These are phyloP conservation scores for Nakaseomyces nivariensis DNA, from an alignment of 1,139 yeast species.

Conservation along the genomic window DNA sequence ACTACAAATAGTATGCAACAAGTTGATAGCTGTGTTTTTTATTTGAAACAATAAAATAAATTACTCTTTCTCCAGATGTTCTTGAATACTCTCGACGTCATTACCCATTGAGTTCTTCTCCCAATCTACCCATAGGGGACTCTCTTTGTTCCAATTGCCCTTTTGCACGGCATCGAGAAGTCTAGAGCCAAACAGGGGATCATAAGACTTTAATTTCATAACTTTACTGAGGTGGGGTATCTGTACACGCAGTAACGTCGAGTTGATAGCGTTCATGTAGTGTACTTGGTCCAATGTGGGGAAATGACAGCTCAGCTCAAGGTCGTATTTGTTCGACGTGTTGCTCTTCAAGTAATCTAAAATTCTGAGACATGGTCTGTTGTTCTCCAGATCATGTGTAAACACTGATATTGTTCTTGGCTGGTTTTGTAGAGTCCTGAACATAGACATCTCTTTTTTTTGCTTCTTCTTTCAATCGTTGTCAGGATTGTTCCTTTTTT, in stretches of 20 bases:
- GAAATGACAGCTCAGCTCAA: conserved; percentile 17
- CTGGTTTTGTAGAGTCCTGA: conserved; percentile 21
- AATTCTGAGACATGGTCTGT: conserved; percentile 10
- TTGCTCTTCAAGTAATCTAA: conserved; percentile 13
- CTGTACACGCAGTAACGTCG: conserved; percentile 11
- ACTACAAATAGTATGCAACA: too few relatives aligned
- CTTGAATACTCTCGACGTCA: background rate
- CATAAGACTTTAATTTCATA: conserved; percentile 12
- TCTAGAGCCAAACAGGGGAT: conserved; percentile 17
- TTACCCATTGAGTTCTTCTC: conserved; percentile 15
- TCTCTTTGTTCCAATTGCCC: conserved; percentile 17
- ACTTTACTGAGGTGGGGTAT: conserved; percentile 14
- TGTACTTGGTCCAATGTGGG: conserved; percentile 25
- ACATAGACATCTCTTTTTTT: conserved; percentile 18
- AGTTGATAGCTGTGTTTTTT: too few relatives aligned
- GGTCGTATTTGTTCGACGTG: conserved; percentile 12
- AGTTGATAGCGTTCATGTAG: conserved; percentile 18
- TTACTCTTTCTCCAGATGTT: background rate
- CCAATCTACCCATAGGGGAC: conserved; percentile 27
- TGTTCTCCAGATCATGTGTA: conserved; percentile 16
- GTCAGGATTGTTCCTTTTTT: too few relatives aligned
- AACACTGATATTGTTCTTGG: conserved; percentile 22
- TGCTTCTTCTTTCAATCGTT: too few relatives aligned
- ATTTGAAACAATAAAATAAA: too few relatives aligned
- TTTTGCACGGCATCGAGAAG: conserved; percentile 13